These are phyloP conservation scores for Monascus purpureus DNA, from an alignment of 495 filamentous ascomycete species.

Conservation along the genomic window DNA sequence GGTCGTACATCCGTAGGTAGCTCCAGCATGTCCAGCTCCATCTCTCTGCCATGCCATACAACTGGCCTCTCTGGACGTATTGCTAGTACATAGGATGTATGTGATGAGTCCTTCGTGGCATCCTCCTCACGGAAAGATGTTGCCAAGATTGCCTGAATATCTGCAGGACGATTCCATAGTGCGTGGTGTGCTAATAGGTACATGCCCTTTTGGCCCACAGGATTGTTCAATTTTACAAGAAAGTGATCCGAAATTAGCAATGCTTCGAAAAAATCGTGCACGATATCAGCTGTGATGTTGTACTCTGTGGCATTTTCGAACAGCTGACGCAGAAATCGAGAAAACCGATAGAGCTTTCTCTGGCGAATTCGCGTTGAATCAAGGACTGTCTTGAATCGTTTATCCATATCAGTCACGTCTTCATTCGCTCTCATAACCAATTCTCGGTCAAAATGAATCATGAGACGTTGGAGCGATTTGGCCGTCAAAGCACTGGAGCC, in stretches of 20 bases:
- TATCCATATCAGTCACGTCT: constrained; percentile 78
- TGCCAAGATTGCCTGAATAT: constrained; percentile 72
- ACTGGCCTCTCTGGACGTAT: constrained; percentile 68
- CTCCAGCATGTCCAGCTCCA: constrained; percentile 56
- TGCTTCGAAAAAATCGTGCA: constrained; percentile 63
- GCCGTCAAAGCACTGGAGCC: constrained; percentile 61
- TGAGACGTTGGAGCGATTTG: constrained; percentile 77
- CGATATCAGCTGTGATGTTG: constrained; percentile 50
- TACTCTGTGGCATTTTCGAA: constrained; percentile 97
- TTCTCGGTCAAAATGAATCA: constrained; percentile 82
- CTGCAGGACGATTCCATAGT: constrained; percentile 54
- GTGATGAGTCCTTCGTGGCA: constrained; percentile 48
- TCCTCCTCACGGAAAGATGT: constrained; percentile 77
- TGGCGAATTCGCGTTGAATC: constrained; percentile 94
- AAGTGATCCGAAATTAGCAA: constrained; percentile 82
- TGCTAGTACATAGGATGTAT: constrained; percentile 68
- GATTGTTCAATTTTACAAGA: constrained; percentile 44
- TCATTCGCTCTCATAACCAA: constrained; percentile 71
- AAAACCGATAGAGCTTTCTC: constrained; percentile 75
- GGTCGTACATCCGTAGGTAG: constrained; percentile 74
- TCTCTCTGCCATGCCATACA: constrained; percentile 67
- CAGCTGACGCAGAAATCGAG: constrained; percentile 71
- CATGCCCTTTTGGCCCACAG: constrained; percentile 53
- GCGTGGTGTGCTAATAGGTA: constrained; percentile 76
- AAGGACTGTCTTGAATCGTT: constrained; percentile 84